Base-by-base conservation (phyloP, 305 asterid species). In the Solanum hybrid region DNA sequence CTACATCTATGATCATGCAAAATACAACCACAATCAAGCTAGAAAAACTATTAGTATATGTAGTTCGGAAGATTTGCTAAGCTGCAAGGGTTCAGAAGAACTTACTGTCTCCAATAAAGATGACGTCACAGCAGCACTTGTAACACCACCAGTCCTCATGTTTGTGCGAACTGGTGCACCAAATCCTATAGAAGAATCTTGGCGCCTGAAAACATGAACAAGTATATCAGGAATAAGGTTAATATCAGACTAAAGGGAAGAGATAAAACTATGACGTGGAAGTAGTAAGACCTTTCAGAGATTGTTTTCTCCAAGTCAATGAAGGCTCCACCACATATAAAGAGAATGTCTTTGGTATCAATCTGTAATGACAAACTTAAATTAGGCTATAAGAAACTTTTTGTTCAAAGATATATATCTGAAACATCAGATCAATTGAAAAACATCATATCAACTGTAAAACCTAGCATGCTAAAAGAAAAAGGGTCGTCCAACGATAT, bases 261-360 rank as follows among this genome's bases (percentile, higher is more conserved):
- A 86, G 51, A n/a, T 64, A n/a, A 64, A 34, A 28, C 85, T 36
- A 81, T 28, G 64, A 42, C 46, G 18, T 20, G 83, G 18, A 26
- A 76, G 85, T 90, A 39, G 74, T 89, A 89, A 57, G 86, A 97
- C 99, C 99, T 97, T 89, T 97, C 99, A 64, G 99, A 97, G 92
- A 97, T 95, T 28, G 99, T 97, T 90, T 96, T 97, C 92, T 97
- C 99, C 95, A 97, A 92, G 96, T 97, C 99, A 37, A 95, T 94
- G 92, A 97, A 97, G 86, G 99, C 99, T 89, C 99, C 99, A 42
- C 99, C 98, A 5, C 99, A 97, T 92, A 97, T 95, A 89, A 97
- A 97, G 92, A 97, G 99, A 90, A 97, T 97, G 90, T 97, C 99
- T 93, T 96, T 97, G 24, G 99, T 97, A 93, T 97, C 99, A 89